These are phyloP conservation scores for Eruca vesicaria DNA, from an alignment of 441 rosid species.

Conservation along the genomic window DNA sequence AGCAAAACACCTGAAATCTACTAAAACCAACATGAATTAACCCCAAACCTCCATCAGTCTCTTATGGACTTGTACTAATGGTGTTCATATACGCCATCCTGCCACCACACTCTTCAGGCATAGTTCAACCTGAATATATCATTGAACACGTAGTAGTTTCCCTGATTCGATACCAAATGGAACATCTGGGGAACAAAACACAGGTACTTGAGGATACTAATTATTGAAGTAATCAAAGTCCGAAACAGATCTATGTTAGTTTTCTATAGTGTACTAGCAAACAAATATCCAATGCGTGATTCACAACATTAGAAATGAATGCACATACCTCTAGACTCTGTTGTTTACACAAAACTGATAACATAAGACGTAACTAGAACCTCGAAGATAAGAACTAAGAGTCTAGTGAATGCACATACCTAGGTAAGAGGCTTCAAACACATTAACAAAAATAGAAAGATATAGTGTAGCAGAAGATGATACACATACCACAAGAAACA, in stretches of 20 bases:
- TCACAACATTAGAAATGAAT: background rate
- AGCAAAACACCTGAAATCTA: slow-evolving; percentile 15
- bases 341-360: background rate
- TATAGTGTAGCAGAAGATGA: background rate
- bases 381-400: too few relatives aligned
- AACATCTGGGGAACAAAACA: slow-evolving; percentile 65
- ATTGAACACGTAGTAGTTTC: slow-evolving; percentile 87
- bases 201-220: background rate
- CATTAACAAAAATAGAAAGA: too few relatives aligned
- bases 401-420: too few relatives aligned
- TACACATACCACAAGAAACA: background rate
- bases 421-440: too few relatives aligned
- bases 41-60: background rate
- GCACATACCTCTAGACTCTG: background rate
- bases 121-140: slow-evolving; percentile 99
- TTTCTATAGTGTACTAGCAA: background rate
- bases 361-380: background rate
- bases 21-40: slow-evolving; percentile 20
- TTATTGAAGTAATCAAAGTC: too few relatives aligned
- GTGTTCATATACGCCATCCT: too few relatives aligned
- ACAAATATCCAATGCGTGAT: background rate
- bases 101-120: slow-evolving; percentile 50
- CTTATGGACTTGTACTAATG: too few relatives aligned
- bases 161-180: slow-evolving; percentile 94
- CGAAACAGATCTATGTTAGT: background rate